phyloP scores from a whole-genome alignment of 495 filamentous ascomycete species.

The Aspergillus ellipticus region DNA sequence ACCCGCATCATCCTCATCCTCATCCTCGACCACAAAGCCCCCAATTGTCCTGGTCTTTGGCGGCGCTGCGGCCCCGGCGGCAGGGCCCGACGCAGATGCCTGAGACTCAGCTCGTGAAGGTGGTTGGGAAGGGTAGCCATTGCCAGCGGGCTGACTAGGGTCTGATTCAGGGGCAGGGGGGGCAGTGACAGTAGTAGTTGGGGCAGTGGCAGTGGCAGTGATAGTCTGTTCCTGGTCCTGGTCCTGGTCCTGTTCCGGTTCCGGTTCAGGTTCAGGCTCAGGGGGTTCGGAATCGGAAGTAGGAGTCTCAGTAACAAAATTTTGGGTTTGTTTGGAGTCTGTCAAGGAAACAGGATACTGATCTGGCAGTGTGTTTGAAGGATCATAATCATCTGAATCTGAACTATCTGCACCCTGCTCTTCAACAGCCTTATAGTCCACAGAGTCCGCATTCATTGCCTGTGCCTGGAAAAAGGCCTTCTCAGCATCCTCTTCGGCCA shows the following conservation, averaged over 20 bases:
- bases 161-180: constrained; percentile 24
- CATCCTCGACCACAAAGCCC: constrained; percentile 78
- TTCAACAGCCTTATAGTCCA: constrained; percentile 35
- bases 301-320: constrained; percentile 18
- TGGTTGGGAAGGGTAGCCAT: constrained; percentile 30
- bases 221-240: too few relatives aligned
- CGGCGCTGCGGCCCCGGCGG: constrained; percentile 31
- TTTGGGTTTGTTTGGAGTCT: constrained; percentile 26
- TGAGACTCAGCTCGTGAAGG: constrained; percentile 37
- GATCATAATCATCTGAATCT: constrained; percentile 55
- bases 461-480: constrained; percentile 57
- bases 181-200: background rate
- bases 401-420: constrained; percentile 51
- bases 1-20: constrained; percentile 49
- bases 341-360: constrained; percentile 32
- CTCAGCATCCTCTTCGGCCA: constrained; percentile 61
- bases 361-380: constrained; percentile 45
- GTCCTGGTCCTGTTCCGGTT: too few relatives aligned
- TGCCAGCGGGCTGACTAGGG: constrained; percentile 25
- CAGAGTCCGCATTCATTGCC: constrained; percentile 46
- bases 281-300: constrained; percentile 20
- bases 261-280: too few relatives aligned
- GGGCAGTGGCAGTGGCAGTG: too few relatives aligned
- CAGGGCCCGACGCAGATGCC: constrained; percentile 35
- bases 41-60: constrained; percentile 67